Base-by-base conservation (phyloP, 495 filamentous ascomycete genomes). In the Viridothelium virens region DNA sequence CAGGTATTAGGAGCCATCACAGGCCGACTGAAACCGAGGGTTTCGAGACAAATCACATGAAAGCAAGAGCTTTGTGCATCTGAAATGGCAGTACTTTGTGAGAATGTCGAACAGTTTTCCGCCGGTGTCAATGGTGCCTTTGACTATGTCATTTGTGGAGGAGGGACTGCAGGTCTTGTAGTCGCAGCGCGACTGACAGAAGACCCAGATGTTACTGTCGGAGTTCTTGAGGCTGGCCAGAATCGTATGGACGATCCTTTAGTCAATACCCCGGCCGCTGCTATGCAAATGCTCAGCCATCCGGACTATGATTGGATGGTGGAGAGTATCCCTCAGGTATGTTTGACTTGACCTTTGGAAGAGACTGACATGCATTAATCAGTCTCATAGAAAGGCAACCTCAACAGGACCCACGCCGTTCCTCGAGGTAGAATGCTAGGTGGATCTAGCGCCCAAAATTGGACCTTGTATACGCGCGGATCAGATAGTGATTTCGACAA, bases 401-500 rank as follows among this genome's bases (percentile, higher is more conserved):
- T 61, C 5, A 47, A 65, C 41, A 67, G 74, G 37, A 71, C 65
- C 11, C 69, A 82, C 6, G 68, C 73, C 11, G 77, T 74, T 53
- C 66, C 67, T n/a, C 70, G 79, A 38, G 80, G 80, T 6, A 77
- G 73, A 50, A 74, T 78, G 14, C 66, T 83, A 14, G 78, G 81
- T 2, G 79, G 81, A 9, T 78, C 73, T 16, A 79, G 76, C 68
- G 78, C 76, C 0, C 64, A 82, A 37, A 82, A 82, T 65, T 79
- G 77, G 68, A 67, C 50, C 39, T 65, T 66, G 38, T 66, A 70
- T 56, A 66, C 67, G 31, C 68, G 68, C 25, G 84, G 80, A 0
- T 82, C 77, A 39, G 78, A 76, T 50, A 71, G 79, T 11, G 84
- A 85, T 41, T 85, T 83, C 67, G 83, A 87, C 73, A 77, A 77